Conservation (phyloP, 1,139 yeast genomes). For the Nakaseomyces kungkrabaensis region DNA sequence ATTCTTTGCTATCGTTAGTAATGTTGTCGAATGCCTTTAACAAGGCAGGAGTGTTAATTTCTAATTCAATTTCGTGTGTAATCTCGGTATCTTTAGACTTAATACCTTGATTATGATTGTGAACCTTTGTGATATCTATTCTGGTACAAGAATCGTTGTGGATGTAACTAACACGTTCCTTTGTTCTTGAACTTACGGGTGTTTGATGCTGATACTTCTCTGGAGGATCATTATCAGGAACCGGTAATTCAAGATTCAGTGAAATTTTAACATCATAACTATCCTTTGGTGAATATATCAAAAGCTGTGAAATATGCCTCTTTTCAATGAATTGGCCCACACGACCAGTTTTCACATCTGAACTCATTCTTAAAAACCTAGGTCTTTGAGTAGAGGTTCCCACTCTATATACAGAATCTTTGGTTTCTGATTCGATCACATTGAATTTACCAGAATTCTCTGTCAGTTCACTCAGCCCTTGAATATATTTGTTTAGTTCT, state of each 20-base stretch:
- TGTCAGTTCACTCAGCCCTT: constrained; percentile 40
- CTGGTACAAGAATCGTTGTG: constrained; percentile 62
- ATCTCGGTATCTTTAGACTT: constrained; percentile 33
- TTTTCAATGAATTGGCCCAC: constrained; percentile 61
- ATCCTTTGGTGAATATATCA: constrained; percentile 66
- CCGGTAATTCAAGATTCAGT: constrained; percentile 65
- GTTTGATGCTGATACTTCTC: constrained; percentile 40
- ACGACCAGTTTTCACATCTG: constrained; percentile 59
- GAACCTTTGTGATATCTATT: constrained; percentile 60
- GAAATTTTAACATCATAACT: constrained; percentile 70
- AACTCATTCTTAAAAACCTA: constrained; percentile 51
- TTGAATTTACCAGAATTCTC: constrained; percentile 37
- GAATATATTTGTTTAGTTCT: constrained; percentile 48
- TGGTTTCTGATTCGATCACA: constrained; percentile 32
- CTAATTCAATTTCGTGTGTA: constrained; percentile 57
- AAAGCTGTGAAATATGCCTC: constrained; percentile 58
- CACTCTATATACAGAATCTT: constrained; percentile 34
- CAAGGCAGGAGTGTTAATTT: constrained; percentile 57
- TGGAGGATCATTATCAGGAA: constrained; percentile 42
- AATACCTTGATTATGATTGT: constrained; percentile 39
- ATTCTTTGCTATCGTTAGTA: constrained; percentile 46
- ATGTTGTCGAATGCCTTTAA: constrained; percentile 50
- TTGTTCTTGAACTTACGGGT: constrained; percentile 48
- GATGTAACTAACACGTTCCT: constrained; percentile 53
- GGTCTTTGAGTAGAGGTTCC: constrained; percentile 39